phyloP scores from a whole-genome alignment of 805 yeast species.

The Ogataea neopini region DNA sequence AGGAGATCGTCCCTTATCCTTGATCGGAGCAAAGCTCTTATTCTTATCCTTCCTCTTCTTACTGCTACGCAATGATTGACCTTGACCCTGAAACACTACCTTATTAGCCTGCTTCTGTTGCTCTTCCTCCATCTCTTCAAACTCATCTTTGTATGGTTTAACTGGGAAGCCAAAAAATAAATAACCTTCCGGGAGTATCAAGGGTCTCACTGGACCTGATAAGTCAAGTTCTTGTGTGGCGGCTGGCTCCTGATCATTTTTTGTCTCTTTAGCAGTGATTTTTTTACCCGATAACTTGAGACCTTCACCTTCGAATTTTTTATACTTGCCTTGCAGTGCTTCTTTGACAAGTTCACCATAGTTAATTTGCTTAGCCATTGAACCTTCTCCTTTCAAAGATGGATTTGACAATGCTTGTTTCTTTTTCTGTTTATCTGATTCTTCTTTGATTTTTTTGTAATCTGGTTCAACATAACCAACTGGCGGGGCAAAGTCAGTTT shows the following conservation, averaged over 20 bases:
- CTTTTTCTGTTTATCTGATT: conserved; percentile 38
- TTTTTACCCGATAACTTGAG: conserved; percentile 68
- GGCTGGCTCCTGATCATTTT: conserved; percentile 17
- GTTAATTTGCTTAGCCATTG: conserved; percentile 75
- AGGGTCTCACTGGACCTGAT: conserved; percentile 67
- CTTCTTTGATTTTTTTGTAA: conserved; percentile 44
- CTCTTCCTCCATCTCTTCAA: conserved; percentile 34
- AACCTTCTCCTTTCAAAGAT: conserved; percentile 45
- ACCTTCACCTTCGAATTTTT: conserved; percentile 60
- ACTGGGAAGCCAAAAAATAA: conserved; percentile 93
- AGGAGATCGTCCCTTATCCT: conserved; percentile 67
- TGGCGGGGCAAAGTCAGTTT: conserved; percentile 98
- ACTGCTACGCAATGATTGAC: conserved; percentile 63
- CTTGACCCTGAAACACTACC: conserved; percentile 58
- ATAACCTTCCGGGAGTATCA: conserved; percentile 79
- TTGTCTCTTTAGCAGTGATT: conserved; percentile 21
- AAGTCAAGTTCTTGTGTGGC: conserved; percentile 39
- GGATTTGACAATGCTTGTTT: conserved; percentile 40
- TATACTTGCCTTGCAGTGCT: conserved; percentile 33
- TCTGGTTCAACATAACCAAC: conserved; percentile 97
- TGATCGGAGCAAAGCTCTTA: conserved; percentile 52
- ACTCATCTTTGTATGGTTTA: conserved; percentile 45
- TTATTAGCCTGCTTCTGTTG: conserved; percentile 8
- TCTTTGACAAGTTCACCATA: conserved; percentile 59
- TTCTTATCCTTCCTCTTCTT: conserved; percentile 63